These are phyloP conservation scores for Thielaviopsis cerberus DNA, from an alignment of 2,329 filamentous ascomycete genomes.

Conservation along the genomic window DNA sequence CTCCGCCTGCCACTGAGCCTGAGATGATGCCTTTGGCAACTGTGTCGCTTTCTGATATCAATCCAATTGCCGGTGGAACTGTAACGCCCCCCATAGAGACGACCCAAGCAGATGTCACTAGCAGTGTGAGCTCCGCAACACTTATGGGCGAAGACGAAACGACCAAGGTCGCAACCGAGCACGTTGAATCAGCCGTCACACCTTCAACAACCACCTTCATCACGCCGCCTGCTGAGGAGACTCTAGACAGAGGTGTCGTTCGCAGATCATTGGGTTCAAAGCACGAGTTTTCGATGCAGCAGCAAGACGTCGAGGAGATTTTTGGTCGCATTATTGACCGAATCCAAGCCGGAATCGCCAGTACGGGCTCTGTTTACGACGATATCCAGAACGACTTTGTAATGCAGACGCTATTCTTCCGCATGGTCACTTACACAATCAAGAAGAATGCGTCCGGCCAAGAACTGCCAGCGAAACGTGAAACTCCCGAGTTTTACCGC, in stretches of 20 bases:
- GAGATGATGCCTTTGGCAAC: background rate
- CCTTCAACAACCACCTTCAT: background rate
- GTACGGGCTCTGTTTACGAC: constrained; percentile 40
- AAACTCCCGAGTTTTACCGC: constrained; percentile 31
- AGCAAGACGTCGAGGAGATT: constrained; percentile 92
- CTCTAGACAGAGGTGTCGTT: constrained; percentile 21
- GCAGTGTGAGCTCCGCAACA: constrained; percentile 5
- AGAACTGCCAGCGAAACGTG: constrained; percentile 11
- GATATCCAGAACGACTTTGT: constrained; percentile 69
- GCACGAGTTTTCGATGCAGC: constrained; percentile 20
- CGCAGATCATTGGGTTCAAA: constrained; percentile 23
- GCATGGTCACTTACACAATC: constrained; percentile 40
- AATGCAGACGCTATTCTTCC: constrained; percentile 50
- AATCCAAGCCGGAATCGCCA: constrained; percentile 70
- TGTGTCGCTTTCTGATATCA: constrained; percentile 6
- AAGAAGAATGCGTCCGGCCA: constrained; percentile 24
- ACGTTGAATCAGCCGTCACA: background rate
- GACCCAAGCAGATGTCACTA: background rate
- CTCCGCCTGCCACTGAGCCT: background rate
- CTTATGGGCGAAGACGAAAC: constrained; percentile 5
- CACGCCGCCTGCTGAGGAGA: background rate
- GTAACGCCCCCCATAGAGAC: background rate
- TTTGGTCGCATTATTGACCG: constrained; percentile 84
- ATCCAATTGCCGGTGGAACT: constrained; percentile 3
- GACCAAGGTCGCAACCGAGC: background rate